Percentiles rank a stretch among this genome's conserved stretches.
phyloP scores from a whole-genome alignment of 495 filamentous ascomycete species.

The Platismatia glauca region DNA sequence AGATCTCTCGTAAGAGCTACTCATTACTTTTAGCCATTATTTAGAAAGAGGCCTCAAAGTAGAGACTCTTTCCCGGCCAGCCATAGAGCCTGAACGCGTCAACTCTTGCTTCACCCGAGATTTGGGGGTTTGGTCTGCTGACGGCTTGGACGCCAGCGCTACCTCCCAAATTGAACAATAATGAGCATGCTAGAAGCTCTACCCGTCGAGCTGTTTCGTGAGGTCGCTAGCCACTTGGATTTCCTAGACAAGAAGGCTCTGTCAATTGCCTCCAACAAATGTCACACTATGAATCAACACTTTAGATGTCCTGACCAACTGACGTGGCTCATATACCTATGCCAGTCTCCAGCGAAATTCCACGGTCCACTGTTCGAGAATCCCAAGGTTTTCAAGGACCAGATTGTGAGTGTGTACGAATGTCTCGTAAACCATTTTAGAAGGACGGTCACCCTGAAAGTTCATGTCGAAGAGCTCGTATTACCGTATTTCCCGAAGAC shows the following conservation, averaged over 20 bases:
- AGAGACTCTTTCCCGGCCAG: neutral
- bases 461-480: neutral
- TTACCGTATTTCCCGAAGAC: neutral
- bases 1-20: neutral
- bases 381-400: neutral
- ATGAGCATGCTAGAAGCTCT: neutral
- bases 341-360: neutral
- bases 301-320: conserved; percentile 1
- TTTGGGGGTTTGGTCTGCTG: neutral
- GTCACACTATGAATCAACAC: neutral
- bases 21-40: neutral
- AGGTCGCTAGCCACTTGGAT: neutral
- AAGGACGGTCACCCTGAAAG: neutral
- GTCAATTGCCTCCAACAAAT: neutral
- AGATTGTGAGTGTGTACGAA: neutral
- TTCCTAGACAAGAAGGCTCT: neutral
- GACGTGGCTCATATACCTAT: neutral
- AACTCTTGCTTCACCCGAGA: neutral
- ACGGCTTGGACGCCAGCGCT: neutral
- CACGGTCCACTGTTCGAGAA: neutral
- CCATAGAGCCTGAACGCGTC: neutral
- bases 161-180: neutral
- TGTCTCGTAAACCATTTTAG: neutral
- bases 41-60: neutral
- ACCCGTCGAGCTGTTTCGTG: neutral